These are phyloP conservation scores for Skeletonema marinoi DNA, from an alignment of 108 stramenopile genomes.

Conservation along the genomic window DNA sequence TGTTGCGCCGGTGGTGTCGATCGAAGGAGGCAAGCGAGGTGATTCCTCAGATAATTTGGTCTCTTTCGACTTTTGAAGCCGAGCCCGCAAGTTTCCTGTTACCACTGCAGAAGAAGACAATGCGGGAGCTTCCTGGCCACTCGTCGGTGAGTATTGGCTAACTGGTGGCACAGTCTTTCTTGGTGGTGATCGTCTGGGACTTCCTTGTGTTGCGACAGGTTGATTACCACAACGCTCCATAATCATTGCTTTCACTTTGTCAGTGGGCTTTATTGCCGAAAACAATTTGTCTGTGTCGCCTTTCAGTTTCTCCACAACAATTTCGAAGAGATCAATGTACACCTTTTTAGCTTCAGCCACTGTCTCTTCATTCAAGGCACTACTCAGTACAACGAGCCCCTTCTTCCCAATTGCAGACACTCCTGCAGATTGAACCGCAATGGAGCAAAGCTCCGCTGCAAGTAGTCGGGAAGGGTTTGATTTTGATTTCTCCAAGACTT, in stretches of 20 bases:
- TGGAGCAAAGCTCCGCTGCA: constrained; percentile 59
- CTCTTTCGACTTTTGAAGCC: constrained; percentile 35
- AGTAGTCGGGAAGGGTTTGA: constrained; percentile 64
- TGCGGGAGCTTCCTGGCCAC: not conserved
- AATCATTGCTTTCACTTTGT: constrained; percentile 57
- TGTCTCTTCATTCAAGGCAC: constrained; percentile 72
- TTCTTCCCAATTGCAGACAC: constrained; percentile 77
- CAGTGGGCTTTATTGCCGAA: constrained; percentile 50
- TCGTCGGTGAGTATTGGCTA: constrained; percentile 7
- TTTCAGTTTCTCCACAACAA: constrained; percentile 66
- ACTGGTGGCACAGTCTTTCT: constrained; percentile 5
- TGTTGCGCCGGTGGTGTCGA: not conserved
- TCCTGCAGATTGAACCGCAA: constrained; percentile 65
- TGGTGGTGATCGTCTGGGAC: constrained; percentile 23
- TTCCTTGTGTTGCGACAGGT: constrained; percentile 3
- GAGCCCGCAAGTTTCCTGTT: constrained; percentile 19
- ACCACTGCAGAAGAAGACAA: constrained; percentile 27
- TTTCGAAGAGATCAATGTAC: constrained; percentile 72
- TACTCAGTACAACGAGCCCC: constrained; percentile 62
- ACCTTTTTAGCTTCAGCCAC: constrained; percentile 69
- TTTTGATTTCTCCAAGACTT: constrained; percentile 66
- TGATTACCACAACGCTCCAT: constrained; percentile 55
- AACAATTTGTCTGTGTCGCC: constrained; percentile 66
- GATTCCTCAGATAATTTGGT: constrained; percentile 15
- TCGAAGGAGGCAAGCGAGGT: constrained; percentile 1